Evolutionary conservation across 176 grass and related monocot genomes (phyloP).

Genomic region (Alopecurus myosuroides): DNA sequence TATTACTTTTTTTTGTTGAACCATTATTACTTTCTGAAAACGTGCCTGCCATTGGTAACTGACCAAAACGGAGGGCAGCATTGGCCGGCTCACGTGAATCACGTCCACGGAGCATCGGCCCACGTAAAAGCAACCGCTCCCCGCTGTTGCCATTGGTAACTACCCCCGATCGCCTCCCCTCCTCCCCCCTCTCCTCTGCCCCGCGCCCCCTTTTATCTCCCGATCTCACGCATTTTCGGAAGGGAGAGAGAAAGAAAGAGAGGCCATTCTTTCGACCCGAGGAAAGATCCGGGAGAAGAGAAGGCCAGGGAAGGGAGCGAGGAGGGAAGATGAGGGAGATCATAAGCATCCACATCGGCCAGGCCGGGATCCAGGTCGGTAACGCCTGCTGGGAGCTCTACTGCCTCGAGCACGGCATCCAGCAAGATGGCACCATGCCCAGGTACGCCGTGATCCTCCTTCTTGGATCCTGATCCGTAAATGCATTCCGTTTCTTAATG

Average conservation of each 20-base stretch:
- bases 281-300: not conserved
- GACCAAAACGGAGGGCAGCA: not conserved
- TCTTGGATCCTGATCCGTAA: not conserved
- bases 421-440: constrained; percentile 77
- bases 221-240: constrained; percentile 46
- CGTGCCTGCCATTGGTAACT: not conserved
- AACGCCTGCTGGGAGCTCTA: constrained; percentile 96
- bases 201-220: constrained; percentile 39
- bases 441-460: constrained; percentile 19
- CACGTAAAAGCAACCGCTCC: constrained; percentile 23
- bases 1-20: no score
- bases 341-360: constrained; percentile 94
- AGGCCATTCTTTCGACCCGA: not conserved
- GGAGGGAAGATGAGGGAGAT: constrained; percentile 74
- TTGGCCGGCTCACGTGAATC: not conserved
- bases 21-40: not conserved
- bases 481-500: not conserved
- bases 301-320: no score
- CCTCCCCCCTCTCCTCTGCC: not conserved
- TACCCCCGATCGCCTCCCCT: not conserved
- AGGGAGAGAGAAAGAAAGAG: constrained; percentile 15
- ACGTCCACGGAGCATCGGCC: not conserved
- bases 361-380: constrained; percentile 90
- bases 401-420: constrained; percentile 93
- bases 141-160: not conserved